These are phyloP conservation scores for Telopea speciosissima DNA, from an alignment of 177 flowering plant species.

Conservation along the genomic window DNA sequence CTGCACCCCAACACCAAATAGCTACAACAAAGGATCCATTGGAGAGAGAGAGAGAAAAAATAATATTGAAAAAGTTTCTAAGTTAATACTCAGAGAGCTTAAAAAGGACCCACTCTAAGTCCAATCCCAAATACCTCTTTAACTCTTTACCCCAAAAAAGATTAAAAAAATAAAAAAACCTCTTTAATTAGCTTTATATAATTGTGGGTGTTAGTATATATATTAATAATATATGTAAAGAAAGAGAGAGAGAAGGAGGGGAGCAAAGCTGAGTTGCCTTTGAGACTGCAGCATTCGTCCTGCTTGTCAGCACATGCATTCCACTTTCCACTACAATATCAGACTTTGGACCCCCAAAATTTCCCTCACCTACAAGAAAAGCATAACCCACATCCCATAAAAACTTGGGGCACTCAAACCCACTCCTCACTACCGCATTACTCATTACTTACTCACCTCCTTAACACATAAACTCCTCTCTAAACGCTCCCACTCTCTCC, in stretches of 20 bases:
- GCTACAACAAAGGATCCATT: no score
- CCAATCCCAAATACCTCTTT: no score
- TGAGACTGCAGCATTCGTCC: slow-evolving; percentile 41
- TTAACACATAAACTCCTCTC: not conserved
- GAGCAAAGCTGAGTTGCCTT: slow-evolving; percentile 56
- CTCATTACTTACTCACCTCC: not conserved
- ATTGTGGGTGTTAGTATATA: no score
- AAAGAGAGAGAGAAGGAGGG: slow-evolving; percentile 14
- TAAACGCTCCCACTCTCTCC: not conserved
- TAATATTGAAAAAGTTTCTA: no score
- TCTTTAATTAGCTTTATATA: no score
- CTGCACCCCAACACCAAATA: no score
- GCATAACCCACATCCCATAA: slow-evolving; percentile 48
- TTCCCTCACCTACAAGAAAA: slow-evolving; percentile 68
- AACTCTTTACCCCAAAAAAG: no score
- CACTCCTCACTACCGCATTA: slow-evolving; percentile 11
- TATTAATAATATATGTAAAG: no score
- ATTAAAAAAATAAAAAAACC: no score
- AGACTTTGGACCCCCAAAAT: slow-evolving; percentile 55
- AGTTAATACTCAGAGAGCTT: no score
- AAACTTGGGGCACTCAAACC: slow-evolving; percentile 18
- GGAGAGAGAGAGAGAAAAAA: no score
- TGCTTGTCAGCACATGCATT: slow-evolving; percentile 84
- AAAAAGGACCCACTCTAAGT: no score
- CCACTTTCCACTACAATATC: slow-evolving; percentile 89